phyloP scores from a whole-genome alignment of 768 basidiomycete genomes.

The Termitomyces titanicus region DNA sequence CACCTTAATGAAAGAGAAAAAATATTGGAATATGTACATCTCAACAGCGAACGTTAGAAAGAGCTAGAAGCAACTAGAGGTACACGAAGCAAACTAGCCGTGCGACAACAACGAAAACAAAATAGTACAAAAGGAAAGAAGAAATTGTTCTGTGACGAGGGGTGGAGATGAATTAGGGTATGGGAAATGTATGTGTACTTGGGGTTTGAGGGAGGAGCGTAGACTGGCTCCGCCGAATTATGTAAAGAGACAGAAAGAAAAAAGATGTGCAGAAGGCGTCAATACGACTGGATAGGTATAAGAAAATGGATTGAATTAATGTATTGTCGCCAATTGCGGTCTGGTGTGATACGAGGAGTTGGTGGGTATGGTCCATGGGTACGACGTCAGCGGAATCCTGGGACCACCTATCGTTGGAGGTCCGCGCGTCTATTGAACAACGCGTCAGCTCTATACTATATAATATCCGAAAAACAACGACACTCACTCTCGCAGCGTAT shows the following conservation, averaged over 20 bases:
- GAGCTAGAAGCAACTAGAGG: not conserved
- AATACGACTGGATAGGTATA: conserved; percentile 4
- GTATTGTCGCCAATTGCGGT: not conserved
- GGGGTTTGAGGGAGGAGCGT: not conserved
- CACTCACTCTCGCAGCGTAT: conserved; percentile 81
- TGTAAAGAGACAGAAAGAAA: not conserved
- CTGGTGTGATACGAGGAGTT: not conserved
- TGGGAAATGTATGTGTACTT: conserved; percentile 4
- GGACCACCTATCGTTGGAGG: conserved; percentile 31
- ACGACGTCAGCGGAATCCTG: not conserved
- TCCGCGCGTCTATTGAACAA: conserved; percentile 37
- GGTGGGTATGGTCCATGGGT: not conserved
- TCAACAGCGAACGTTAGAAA: not conserved
- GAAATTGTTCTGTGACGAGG: not conserved
- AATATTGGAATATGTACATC: not conserved
- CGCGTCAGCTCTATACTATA: conserved; percentile 4
- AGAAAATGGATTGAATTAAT: not conserved
- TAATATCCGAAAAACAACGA: not conserved
- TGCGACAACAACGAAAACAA: not conserved
- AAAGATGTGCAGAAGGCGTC: not conserved
- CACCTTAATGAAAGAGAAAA: too few species aligned
- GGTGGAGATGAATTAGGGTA: conserved; percentile 3
- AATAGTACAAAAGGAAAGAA: not conserved
- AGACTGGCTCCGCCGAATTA: not conserved
- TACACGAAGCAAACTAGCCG: not conserved